A percentile compares a stretch with the other conserved stretches of the same genome.
phyloP scores from a whole-genome alignment of 768 basidiomycete genomes.

The Lactarius tabidus region DNA sequence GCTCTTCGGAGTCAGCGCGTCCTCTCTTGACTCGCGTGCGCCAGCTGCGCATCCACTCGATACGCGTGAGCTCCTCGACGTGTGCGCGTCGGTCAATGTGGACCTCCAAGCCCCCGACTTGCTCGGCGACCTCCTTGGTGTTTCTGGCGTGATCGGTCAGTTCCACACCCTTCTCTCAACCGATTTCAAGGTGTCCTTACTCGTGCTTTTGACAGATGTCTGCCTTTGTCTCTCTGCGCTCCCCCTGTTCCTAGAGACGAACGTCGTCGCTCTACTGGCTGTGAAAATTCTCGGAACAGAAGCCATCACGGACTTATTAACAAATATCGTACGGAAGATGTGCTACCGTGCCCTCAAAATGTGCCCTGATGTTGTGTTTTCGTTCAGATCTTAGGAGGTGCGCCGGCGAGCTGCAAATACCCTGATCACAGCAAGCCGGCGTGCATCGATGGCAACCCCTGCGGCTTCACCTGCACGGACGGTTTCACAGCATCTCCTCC shows the following conservation, averaged over 20 bases:
- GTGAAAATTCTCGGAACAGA: slow-evolving; percentile 33
- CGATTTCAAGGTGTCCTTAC: not conserved
- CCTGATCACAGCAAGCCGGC: slow-evolving; percentile 39
- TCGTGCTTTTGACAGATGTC: slow-evolving; percentile 31
- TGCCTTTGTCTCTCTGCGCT: slow-evolving; percentile 45
- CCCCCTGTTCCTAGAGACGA: slow-evolving; percentile 35
- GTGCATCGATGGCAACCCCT: slow-evolving; percentile 38
- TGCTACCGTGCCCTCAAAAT: not conserved
- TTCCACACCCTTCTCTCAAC: slow-evolving; percentile 2
- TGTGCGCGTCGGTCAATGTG: slow-evolving; percentile 39
- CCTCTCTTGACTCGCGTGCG: slow-evolving; percentile 6
- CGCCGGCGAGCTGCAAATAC: slow-evolving; percentile 36
- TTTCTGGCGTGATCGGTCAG: slow-evolving; percentile 33
- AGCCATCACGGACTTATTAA: slow-evolving; percentile 33
- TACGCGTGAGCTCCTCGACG: slow-evolving; percentile 33
- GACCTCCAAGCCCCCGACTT: slow-evolving; percentile 32
- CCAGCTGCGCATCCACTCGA: slow-evolving; percentile 13
- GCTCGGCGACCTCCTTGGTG: slow-evolving; percentile 29
- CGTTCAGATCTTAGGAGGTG: slow-evolving; percentile 30
- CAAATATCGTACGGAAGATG: slow-evolving; percentile 34
- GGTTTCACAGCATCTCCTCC: slow-evolving; percentile 37
- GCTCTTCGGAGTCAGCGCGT: slow-evolving; percentile 13
- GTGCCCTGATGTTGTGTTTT: not conserved
- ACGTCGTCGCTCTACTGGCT: slow-evolving; percentile 33
- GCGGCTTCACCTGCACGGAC: slow-evolving; percentile 44